Percentiles rank a stretch among this genome's conserved stretches.
These are phyloP conservation scores for Onygenales sp. DNA, from an alignment of 2,329 filamentous ascomycete species.

Conservation along the genomic window DNA sequence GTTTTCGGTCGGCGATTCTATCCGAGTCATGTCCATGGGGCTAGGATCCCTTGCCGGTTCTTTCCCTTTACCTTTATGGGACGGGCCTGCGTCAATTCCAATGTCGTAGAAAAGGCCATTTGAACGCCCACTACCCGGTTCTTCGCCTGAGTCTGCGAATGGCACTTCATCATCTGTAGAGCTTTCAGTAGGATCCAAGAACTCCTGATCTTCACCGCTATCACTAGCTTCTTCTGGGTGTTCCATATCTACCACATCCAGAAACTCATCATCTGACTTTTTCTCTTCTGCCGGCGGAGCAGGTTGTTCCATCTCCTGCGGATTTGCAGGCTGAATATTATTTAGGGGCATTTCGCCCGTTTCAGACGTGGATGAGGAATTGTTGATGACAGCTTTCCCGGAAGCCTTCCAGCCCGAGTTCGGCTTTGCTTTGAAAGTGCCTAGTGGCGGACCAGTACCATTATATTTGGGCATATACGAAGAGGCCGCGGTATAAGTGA, in stretches of 20 bases:
- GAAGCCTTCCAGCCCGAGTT: background rate
- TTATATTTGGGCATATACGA: background rate
- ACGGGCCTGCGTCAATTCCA: background rate
- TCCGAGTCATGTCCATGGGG: background rate
- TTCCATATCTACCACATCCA: conserved; percentile 17
- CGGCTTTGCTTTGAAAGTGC: background rate
- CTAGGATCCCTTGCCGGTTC: background rate
- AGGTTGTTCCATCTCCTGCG: conserved; percentile 5
- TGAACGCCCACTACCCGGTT: too few relatives aligned
- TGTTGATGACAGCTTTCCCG: background rate
- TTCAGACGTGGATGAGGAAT: background rate
- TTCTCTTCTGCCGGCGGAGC: background rate
- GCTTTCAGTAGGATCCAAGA: conserved; percentile 11
- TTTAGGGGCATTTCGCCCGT: background rate
- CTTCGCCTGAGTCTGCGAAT: background rate
- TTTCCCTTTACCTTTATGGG: conserved; percentile 10
- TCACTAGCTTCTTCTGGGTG: conserved; percentile 24
- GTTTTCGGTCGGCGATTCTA: background rate
- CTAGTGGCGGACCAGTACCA: too few relatives aligned
- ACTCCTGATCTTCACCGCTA: conserved; percentile 18
- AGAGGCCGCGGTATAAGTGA: background rate
- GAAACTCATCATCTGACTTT: conserved; percentile 9
- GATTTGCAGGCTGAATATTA: conserved; percentile 2
- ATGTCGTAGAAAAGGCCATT: background rate
- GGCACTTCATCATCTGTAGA: background rate